phyloP scores from a whole-genome alignment of 257 asterid genomes.

The Lycium ferocissimum region DNA sequence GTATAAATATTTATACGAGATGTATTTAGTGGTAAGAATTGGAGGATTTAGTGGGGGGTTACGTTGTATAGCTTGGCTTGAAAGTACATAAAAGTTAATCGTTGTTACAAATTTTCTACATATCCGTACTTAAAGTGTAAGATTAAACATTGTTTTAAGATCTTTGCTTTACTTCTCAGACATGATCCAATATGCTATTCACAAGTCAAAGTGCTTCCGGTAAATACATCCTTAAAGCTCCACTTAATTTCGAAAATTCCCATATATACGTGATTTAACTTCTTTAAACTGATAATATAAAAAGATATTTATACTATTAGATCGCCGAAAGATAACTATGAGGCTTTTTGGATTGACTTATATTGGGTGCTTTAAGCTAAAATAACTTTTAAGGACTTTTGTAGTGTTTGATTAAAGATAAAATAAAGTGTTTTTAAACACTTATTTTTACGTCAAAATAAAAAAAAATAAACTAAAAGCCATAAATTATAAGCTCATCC shows the following conservation, averaged over 20 bases:
- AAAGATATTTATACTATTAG: neutral
- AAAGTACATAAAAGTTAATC: slow-evolving; percentile 58
- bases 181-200: slow-evolving; percentile 45
- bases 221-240: neutral
- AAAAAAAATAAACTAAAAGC: too few relatives aligned
- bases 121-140: slow-evolving; percentile 81
- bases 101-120: slow-evolving; percentile 43
- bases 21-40: slow-evolving; percentile 46
- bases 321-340: too few relatives aligned
- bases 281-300: neutral
- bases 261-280: neutral
- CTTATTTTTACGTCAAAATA: too few relatives aligned
- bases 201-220: slow-evolving; percentile 38
- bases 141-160: slow-evolving; percentile 44
- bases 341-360: too few relatives aligned
- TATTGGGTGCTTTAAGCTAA: too few relatives aligned
- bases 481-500: too few relatives aligned
- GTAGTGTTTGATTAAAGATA: too few relatives aligned
- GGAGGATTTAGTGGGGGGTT: slow-evolving; percentile 45
- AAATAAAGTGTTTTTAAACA: too few relatives aligned
- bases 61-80: slow-evolving; percentile 76
- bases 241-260: neutral
- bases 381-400: too few relatives aligned
- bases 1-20: slow-evolving; percentile 57
- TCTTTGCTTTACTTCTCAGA: slow-evolving; percentile 89